phyloP scores from a whole-genome alignment of 2,329 filamentous ascomycete species.

The Fusarium anthophilum region DNA sequence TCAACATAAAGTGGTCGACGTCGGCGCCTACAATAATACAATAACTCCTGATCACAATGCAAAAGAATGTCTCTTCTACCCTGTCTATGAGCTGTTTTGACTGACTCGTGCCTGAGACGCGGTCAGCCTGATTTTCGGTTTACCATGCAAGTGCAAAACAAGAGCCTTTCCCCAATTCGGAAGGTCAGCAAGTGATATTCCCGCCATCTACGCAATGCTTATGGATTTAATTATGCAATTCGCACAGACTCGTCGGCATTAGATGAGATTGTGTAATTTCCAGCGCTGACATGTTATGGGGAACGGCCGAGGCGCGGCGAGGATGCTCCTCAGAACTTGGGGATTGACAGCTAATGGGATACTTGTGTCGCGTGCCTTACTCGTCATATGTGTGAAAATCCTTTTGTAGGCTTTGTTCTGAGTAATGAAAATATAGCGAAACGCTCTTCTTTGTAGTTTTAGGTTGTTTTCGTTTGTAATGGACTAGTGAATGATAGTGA shows the following conservation, averaged over 20 bases:
- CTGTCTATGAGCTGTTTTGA: not conserved
- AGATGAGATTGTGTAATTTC: not conserved
- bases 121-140: not conserved
- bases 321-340: too few relatives aligned
- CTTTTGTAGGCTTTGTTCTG: too few relatives aligned
- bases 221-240: too few relatives aligned
- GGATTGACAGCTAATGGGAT: too few relatives aligned
- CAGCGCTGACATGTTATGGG: not conserved
- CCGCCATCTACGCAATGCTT: not conserved
- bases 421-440: too few relatives aligned
- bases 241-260: not conserved
- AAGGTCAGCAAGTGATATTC: not conserved
- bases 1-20: not conserved
- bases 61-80: fast-evolving
- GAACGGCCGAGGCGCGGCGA: not conserved
- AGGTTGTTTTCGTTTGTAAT: not conserved
- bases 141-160: not conserved
- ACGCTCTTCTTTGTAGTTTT: too few relatives aligned
- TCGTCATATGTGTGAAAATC: fast-evolving
- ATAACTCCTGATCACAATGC: too few relatives aligned
- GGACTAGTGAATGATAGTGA: not conserved
- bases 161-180: not conserved
- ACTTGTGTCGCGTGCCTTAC: fast-evolving
- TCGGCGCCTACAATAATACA: not conserved
- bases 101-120: not conserved